These are phyloP conservation scores for Acrocalymma vagum DNA, from an alignment of 2,329 filamentous ascomycete genomes.

Conservation along the genomic window DNA sequence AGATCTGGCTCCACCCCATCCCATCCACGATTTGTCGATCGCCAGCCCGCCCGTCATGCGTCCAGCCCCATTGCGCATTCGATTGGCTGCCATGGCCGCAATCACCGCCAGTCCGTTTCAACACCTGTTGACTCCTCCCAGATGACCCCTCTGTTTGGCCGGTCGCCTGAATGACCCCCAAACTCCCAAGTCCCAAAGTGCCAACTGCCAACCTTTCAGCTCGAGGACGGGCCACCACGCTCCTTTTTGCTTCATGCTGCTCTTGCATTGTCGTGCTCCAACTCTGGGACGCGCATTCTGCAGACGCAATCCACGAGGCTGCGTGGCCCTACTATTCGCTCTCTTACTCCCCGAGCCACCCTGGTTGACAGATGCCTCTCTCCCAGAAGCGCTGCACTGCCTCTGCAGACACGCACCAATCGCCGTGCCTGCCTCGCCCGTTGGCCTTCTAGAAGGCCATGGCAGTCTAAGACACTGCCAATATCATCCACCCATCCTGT, in stretches of 20 bases:
- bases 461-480: slow-evolving; percentile 22
- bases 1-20: slow-evolving; percentile 24
- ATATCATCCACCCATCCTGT: slow-evolving; percentile 19
- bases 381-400: slow-evolving; percentile 43
- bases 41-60: slow-evolving; percentile 34
- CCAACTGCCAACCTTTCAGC: slow-evolving; percentile 11
- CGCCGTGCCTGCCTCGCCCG: slow-evolving; percentile 9
- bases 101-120: slow-evolving; percentile 36
- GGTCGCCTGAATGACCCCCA: slow-evolving; percentile 24
- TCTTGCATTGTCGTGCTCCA: slow-evolving; percentile 25
- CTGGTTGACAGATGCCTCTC: too few species aligned
- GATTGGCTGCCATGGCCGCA: slow-evolving; percentile 23
- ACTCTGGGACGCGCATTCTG: slow-evolving; percentile 16
- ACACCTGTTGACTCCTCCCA: slow-evolving; percentile 29
- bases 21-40: slow-evolving; percentile 24
- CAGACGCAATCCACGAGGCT: too few species aligned
- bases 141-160: slow-evolving; percentile 22
- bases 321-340: too few species aligned
- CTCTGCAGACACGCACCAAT: slow-evolving; percentile 27
- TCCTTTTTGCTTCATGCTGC: slow-evolving; percentile 11
- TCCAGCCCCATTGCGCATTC: slow-evolving; percentile 14
- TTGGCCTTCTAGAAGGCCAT: slow-evolving; percentile 30
- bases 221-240: slow-evolving; percentile 5
- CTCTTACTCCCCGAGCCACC: too few species aligned
- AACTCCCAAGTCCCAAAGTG: slow-evolving; percentile 12